A percentile compares a stretch with the other conserved stretches of the same genome.
phyloP scores from a whole-genome alignment of 805 yeast species.

The Jamesozyma lodderae region DNA sequence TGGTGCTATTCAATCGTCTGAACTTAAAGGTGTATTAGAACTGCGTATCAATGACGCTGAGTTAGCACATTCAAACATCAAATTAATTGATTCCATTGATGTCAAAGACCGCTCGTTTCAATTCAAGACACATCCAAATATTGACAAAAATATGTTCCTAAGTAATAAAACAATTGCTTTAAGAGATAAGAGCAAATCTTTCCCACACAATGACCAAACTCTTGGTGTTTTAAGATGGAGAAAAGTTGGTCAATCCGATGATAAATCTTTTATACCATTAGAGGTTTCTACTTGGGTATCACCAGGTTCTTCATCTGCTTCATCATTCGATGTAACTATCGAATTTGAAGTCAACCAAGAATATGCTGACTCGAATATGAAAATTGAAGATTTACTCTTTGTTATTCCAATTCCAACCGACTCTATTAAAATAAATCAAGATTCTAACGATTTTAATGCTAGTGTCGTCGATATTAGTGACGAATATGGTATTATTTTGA shows the following conservation, averaged over 20 bases:
- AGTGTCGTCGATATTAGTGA: conserved; percentile 50
- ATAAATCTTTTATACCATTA: conserved; percentile 50
- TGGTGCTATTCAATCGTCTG: conserved; percentile 61
- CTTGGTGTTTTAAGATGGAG: conserved; percentile 93
- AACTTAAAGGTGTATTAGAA: conserved; percentile 85
- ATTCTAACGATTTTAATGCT: conserved; percentile 42
- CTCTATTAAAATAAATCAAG: conserved; percentile 44
- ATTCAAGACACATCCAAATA: conserved; percentile 93
- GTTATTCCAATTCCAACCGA: conserved; percentile 58
- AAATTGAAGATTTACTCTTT: conserved; percentile 39
- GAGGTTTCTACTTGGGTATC: conserved; percentile 79
- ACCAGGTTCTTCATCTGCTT: conserved; percentile 35
- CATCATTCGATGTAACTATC: conserved; percentile 63
- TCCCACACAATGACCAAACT: conserved; percentile 86
- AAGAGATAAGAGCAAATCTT: conserved; percentile 67
- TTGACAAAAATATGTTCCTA: conserved; percentile 67
- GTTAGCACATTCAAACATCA: conserved; percentile 56
- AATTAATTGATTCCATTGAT: conserved; percentile 42
- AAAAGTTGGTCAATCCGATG: conserved; percentile 54
- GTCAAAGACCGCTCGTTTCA: conserved; percentile 42
- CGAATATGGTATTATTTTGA: conserved; percentile 57
- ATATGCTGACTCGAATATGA: conserved; percentile 26
- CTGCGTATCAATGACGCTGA: conserved; percentile 74
- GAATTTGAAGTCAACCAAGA: conserved; percentile 69
- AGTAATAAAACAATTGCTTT: conserved; percentile 52